Evolutionary conservation across 169 alveolate species (phyloP).

Genomic region (Eimeria maxima): DNA sequence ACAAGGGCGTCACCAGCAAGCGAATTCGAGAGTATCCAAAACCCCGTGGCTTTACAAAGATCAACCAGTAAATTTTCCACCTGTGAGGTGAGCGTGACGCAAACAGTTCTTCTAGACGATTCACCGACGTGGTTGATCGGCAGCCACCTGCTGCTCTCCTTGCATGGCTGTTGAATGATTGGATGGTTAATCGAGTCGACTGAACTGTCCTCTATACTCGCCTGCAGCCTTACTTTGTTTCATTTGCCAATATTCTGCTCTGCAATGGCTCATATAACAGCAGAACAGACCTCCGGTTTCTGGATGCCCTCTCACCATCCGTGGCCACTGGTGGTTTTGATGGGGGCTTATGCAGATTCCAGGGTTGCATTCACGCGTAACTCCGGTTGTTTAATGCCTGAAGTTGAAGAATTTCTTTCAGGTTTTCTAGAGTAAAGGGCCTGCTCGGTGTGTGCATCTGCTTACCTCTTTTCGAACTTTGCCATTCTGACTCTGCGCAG

Average conservation of each 20-base stretch:
- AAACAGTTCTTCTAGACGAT: neutral
- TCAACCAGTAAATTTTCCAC: neutral
- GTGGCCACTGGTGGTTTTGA: neutral
- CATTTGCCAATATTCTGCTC: neutral
- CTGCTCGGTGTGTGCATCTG: neutral
- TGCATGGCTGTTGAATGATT: neutral
- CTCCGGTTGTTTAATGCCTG: neutral
- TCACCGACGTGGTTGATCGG: neutral
- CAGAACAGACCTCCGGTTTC: neutral
- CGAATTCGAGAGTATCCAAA: neutral
- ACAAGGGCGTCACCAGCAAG: conserved; percentile 30
- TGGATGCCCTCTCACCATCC: neutral
- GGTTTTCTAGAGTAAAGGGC: neutral
- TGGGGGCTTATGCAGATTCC: neutral
- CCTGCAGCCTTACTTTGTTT: neutral
- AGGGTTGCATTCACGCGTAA: neutral
- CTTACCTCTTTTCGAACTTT: neutral
- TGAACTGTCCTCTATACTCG: neutral
- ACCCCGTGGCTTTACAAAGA: neutral
- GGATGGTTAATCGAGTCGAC: neutral
- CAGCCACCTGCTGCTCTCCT: neutral
- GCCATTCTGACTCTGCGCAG: conserved; percentile 30
- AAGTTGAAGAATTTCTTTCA: neutral
- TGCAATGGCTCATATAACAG: neutral
- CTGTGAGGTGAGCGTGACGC: neutral